These are phyloP conservation scores for Zygotorulaspora mrakii DNA, from an alignment of 1,139 yeast species.

Conservation along the genomic window DNA sequence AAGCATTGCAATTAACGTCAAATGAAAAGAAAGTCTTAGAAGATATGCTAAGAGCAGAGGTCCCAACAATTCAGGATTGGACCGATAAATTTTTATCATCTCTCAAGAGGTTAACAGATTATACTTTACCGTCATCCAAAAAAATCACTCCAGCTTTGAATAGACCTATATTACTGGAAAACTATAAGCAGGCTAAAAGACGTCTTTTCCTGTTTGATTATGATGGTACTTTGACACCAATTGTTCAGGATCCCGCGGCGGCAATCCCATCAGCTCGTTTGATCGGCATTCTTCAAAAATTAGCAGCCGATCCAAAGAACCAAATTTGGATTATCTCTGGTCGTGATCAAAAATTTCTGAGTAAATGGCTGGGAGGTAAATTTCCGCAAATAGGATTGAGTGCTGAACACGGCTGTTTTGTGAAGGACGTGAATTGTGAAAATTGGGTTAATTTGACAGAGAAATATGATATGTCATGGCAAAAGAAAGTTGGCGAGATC, in stretches of 20 bases:
- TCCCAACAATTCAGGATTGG: slow-evolving; percentile 81
- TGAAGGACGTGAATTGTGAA: slow-evolving; percentile 59
- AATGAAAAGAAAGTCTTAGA: slow-evolving; percentile 46
- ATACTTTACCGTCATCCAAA: slow-evolving; percentile 31
- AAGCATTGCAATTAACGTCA: slow-evolving; percentile 52
- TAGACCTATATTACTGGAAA: slow-evolving; percentile 58
- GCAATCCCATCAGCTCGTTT: slow-evolving; percentile 87
- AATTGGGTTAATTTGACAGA: slow-evolving; percentile 85
- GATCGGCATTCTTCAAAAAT: slow-evolving; percentile 52
- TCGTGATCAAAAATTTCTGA: slow-evolving; percentile 86
- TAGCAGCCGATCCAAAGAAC: slow-evolving; percentile 74
- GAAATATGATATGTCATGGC: slow-evolving; percentile 92
- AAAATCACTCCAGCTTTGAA: slow-evolving; percentile 78
- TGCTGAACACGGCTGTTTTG: slow-evolving; percentile 97
- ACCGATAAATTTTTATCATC: slow-evolving; percentile 53
- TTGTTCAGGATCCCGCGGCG: slow-evolving; percentile 95
- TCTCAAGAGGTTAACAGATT: slow-evolving; percentile 20
- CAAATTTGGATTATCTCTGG: slow-evolving; percentile 96
- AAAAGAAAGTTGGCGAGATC: slow-evolving; percentile 66
- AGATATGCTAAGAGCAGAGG: slow-evolving; percentile 55
- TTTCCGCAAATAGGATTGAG: slow-evolving; percentile 66
- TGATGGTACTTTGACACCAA: slow-evolving; percentile 96
- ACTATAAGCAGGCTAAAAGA: slow-evolving; percentile 58
- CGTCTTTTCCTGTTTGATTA: slow-evolving; percentile 88
- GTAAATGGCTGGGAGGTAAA: slow-evolving; percentile 78